Conservation (phyloP, 257 asterid genomes). For the Schizonepeta tenuifolia region DNA sequence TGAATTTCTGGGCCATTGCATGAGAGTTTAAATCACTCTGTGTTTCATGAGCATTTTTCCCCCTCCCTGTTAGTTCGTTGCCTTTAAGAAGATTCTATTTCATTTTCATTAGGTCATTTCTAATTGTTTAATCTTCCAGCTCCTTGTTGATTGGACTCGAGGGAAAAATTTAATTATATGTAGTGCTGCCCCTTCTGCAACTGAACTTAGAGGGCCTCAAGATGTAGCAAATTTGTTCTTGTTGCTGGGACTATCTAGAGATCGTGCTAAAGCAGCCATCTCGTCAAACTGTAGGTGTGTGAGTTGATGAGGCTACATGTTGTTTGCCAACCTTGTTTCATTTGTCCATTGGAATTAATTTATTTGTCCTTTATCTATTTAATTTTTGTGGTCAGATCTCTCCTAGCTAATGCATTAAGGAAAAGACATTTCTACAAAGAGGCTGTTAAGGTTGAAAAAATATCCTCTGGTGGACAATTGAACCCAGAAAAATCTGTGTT, state of each 20-base stretch:
- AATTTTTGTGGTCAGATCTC: conserved; percentile 56
- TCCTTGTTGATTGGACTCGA: conserved; percentile 90
- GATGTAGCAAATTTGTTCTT: conserved; percentile 80
- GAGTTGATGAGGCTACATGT: conserved; percentile 19
- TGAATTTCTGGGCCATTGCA: conserved; percentile 18
- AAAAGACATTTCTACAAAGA: conserved; percentile 75
- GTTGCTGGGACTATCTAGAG: conserved; percentile 67
- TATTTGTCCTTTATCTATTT: conserved; percentile 9
- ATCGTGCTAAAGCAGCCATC: conserved; percentile 83
- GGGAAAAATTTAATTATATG: conserved; percentile 78
- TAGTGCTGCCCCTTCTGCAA: conserved; percentile 76
- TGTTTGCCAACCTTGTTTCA: conserved; percentile 11
- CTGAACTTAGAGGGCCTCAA: conserved; percentile 86
- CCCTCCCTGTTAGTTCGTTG: conserved; percentile 14
- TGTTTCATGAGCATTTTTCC: conserved; percentile 2
- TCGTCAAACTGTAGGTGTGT: conserved; percentile 86
- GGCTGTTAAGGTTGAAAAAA: conserved; percentile 69
- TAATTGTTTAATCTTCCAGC: conserved; percentile 52
- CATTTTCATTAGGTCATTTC: conserved; percentile 15
- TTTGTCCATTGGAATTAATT: neutral
- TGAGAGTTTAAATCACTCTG: conserved; percentile 13
- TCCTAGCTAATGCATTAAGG: conserved; percentile 67
- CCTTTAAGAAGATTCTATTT: conserved; percentile 15
- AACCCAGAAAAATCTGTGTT: conserved; percentile 40
- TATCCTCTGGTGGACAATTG: conserved; percentile 50